These are phyloP conservation scores for Lagerstroemia speciosa DNA, from an alignment of 345 rosid genomes.

Conservation along the genomic window DNA sequence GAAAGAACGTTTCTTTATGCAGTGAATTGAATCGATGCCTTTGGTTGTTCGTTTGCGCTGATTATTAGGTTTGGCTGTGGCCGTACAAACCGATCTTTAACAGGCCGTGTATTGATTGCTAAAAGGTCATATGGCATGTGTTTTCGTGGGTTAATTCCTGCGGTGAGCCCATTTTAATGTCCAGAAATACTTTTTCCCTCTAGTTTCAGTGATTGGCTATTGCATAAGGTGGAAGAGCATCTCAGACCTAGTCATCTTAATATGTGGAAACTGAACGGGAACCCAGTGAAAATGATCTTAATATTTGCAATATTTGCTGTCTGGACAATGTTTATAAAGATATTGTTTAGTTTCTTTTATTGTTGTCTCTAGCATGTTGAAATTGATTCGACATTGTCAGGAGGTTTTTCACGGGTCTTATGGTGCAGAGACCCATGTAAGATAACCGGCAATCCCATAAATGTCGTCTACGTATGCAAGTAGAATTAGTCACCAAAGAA, in stretches of 20 bases:
- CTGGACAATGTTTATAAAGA: too few species aligned
- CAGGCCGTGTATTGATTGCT: neutral
- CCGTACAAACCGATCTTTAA: neutral
- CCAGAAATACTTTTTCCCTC: too few species aligned
- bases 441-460: too few species aligned
- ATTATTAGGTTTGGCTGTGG: neutral
- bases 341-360: too few species aligned
- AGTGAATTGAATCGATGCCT: neutral
- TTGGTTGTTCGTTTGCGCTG: neutral
- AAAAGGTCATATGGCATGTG: neutral
- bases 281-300: too few species aligned
- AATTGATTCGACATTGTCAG: neutral
- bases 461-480: too few species aligned
- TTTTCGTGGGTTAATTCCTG: neutral
- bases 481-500: too few species aligned
- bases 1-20: neutral
- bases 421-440: too few species aligned
- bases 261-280: neutral
- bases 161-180: too few species aligned
- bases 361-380: too few species aligned
- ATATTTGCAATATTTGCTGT: too few species aligned
- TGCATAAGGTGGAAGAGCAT: neutral
- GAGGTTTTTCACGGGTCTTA: neutral
- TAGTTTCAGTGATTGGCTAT: too few species aligned
- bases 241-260: neutral